phyloP scores from a whole-genome alignment of 2,329 filamentous ascomycete genomes.

The Pseudogymnoascus sp. region DNA sequence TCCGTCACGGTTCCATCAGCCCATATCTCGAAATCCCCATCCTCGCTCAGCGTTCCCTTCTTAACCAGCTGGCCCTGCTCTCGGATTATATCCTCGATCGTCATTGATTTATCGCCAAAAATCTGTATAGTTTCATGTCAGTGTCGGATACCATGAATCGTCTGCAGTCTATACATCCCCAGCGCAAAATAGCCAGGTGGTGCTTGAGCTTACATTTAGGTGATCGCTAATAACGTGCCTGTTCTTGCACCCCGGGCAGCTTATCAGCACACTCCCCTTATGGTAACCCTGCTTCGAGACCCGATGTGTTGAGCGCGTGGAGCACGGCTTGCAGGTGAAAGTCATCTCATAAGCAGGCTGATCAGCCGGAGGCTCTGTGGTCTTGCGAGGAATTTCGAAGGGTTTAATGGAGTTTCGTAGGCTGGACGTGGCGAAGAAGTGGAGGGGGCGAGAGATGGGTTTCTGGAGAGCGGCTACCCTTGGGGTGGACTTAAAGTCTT shows the following conservation, averaged over 20 bases:
- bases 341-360: constrained; percentile 72
- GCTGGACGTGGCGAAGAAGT: constrained; percentile 1
- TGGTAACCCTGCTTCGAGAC: constrained; percentile 95
- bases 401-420: constrained; percentile 1
- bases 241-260: constrained; percentile 78
- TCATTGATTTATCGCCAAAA: constrained; percentile 62
- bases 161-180: not conserved
- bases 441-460: not conserved
- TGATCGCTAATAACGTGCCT: constrained; percentile 91
- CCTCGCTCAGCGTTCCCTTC: constrained; percentile 60
- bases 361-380: not conserved
- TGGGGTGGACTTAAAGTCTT: not conserved
- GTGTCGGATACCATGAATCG: not conserved
- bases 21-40: constrained; percentile 92
- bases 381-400: not conserved
- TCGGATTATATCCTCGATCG: constrained; percentile 68
- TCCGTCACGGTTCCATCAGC: constrained; percentile 44
- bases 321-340: constrained; percentile 89
- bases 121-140: constrained; percentile 38
- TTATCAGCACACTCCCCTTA: constrained; percentile 77
- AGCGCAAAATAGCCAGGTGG: not conserved
- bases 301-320: constrained; percentile 68
- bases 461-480: not conserved
- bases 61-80: constrained; percentile 69
- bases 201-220: constrained; percentile 44